These are phyloP conservation scores for Pyrenophora teres DNA, from an alignment of 2,329 filamentous ascomycete species.

Conservation along the genomic window DNA sequence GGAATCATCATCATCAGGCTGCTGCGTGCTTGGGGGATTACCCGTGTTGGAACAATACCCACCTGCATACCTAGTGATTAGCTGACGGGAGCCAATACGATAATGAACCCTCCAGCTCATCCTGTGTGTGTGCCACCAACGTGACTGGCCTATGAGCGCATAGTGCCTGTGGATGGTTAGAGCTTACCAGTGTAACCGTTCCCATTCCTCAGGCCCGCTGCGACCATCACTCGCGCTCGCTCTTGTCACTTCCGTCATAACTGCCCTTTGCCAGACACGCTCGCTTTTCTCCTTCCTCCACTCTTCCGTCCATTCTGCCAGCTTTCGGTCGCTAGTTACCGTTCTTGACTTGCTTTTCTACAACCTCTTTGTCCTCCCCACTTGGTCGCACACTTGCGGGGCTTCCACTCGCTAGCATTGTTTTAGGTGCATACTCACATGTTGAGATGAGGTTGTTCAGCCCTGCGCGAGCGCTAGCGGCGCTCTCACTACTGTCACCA, in stretches of 20 bases:
- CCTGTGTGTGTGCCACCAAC: neutral
- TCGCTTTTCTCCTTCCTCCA: constrained; percentile 5
- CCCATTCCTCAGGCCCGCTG: constrained; percentile 4
- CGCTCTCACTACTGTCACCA: constrained; percentile 31
- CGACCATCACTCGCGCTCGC: constrained; percentile 13
- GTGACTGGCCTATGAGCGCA: too few relatives aligned
- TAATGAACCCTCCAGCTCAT: neutral
- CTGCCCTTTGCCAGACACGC: constrained; percentile 1
- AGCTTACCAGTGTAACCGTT: neutral
- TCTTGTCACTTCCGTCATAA: constrained; percentile 10
- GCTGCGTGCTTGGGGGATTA: too few relatives aligned
- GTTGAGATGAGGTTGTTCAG: constrained; percentile 35
- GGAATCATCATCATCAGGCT: too few relatives aligned
- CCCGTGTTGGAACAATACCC: neutral
- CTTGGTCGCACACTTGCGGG: constrained; percentile 5
- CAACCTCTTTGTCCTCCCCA: constrained; percentile 2
- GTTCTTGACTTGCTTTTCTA: constrained; percentile 1
- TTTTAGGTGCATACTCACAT: constrained; percentile 19
- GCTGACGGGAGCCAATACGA: constrained; percentile 11
- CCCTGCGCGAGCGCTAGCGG: constrained; percentile 32
- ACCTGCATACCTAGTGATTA: constrained; percentile 4
- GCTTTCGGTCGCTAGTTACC: neutral
- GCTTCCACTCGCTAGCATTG: constrained; percentile 6
- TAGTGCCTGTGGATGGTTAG: neutral
- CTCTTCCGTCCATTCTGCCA: neutral